Base-by-base conservation (phyloP, 2,329 filamentous ascomycete species). In the Pyrenophora graminea region DNA sequence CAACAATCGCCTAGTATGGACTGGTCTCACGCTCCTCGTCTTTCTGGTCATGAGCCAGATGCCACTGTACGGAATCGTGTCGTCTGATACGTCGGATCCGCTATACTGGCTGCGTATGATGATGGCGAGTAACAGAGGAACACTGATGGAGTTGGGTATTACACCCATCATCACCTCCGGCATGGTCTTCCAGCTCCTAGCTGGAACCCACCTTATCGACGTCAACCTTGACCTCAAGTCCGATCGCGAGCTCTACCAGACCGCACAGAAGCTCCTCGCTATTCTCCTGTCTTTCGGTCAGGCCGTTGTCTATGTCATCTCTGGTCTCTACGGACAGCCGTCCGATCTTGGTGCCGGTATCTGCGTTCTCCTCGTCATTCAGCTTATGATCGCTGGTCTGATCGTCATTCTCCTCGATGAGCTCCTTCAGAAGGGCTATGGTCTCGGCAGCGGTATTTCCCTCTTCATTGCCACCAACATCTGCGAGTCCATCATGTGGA, bases 41-140 rank as follows among this genome's bases (percentile, higher is more conserved):
- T 99, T 99, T 86, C 82, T 99, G 84, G 91, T 99, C 79, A 99
- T 99, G 94, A 97, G 91, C 81, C 94, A 97, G 82, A 97, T 99
- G 94, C 71, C 94, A 30, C 68, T 80, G 30, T 99, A 99, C 80
- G 94, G 94, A 79, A 99, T 99, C 78, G 95, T 99, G 73, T 99
- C 94, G 49, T 99, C 94, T 71, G 77, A 80, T 70, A 97, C 91
- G 69, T 97, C 94, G 56, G 95, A 99, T 80, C 95, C 94, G 67
- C 84, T 99, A 71, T 99, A 99, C 86, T 99, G 94, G 94, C 85
- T 99, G 73, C 89, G 94, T 79, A 97, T 99, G 93, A 97, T 99
- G 87, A 86, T 97, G 85, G 94, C 94, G 73, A 96, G 91, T 88
- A 99, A 99, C 78, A 87, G 92, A 72, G 92, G 92, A 77, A 96